A percentile compares a stretch with the other conserved stretches of the same genome.
phyloP scores from a whole-genome alignment of 1,139 yeast genomes.

The Suhomyces panamericanus region DNA sequence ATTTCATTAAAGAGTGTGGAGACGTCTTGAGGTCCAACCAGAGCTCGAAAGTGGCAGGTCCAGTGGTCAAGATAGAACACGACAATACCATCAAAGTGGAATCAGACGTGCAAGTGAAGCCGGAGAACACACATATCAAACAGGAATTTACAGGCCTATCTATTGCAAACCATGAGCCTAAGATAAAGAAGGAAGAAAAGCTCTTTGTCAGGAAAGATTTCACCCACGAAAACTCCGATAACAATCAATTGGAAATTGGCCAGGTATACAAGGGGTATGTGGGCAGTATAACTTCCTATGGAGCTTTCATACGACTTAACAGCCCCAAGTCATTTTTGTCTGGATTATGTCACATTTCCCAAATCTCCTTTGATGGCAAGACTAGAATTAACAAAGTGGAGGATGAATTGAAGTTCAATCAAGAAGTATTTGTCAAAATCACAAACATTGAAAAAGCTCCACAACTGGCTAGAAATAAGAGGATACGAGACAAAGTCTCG shows the following conservation, averaged over 20 bases:
- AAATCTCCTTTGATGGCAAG: conserved; percentile 48
- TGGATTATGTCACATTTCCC: conserved; percentile 81
- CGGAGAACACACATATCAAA: background rate
- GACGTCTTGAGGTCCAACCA: conserved; percentile 13
- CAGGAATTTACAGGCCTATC: conserved; percentile 19
- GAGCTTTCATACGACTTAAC: conserved; percentile 65
- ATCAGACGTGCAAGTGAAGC: background rate
- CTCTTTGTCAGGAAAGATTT: background rate
- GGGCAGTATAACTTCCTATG: conserved; percentile 61
- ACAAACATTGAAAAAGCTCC: conserved; percentile 37
- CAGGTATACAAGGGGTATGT: conserved; percentile 62
- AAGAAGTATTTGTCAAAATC: conserved; percentile 67
- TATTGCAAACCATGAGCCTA: conserved; percentile 15
- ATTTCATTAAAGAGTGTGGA: conserved; percentile 40
- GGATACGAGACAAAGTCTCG: conserved; percentile 43
- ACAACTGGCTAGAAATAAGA: conserved; percentile 24
- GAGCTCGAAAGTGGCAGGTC: background rate
- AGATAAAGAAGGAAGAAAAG: background rate
- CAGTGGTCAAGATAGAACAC: background rate
- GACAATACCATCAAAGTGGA: background rate
- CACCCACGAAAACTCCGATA: background rate
- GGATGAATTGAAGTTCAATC: conserved; percentile 57
- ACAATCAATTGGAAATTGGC: conserved; percentile 24
- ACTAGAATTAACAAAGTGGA: conserved; percentile 56
- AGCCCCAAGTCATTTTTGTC: conserved; percentile 27